Percentiles rank a stretch among this genome's conserved stretches.
Conservation (phyloP, 495 filamentous ascomycete species). For the Friedmanniomyces simplex region DNA sequence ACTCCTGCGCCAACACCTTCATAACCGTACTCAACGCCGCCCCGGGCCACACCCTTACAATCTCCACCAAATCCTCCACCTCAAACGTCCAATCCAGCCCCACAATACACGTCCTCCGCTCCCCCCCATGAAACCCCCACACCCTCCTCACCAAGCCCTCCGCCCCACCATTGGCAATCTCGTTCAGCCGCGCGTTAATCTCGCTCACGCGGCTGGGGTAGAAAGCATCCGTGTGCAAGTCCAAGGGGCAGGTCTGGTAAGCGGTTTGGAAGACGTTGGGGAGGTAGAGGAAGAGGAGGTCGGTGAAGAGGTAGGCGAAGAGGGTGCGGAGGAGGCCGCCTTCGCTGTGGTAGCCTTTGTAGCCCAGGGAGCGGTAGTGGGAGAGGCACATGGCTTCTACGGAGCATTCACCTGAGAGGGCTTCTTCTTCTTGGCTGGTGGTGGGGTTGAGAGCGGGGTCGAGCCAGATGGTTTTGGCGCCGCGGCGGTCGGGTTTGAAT, state of each 20-base stretch:
- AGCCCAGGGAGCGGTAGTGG: conserved; percentile 70
- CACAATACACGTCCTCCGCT: conserved; percentile 68
- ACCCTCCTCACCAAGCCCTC: conserved; percentile 55
- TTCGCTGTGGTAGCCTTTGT: conserved; percentile 91
- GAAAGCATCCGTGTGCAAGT: conserved; percentile 89
- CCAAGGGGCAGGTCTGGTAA: conserved; percentile 87
- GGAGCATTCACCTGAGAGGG: conserved; percentile 57
- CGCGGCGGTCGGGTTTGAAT: conserved; percentile 29
- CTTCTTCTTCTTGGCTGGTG: conserved; percentile 33
- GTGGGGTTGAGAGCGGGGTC: conserved; percentile 35
- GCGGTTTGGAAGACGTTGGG: conserved; percentile 95
- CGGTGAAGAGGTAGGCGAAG: conserved; percentile 86
- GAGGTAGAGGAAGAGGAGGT: conserved; percentile 85
- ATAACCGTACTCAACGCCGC: conserved; percentile 71
- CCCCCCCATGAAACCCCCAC: conserved; percentile 49
- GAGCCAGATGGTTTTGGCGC: conserved; percentile 78
- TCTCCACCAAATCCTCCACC: conserved; percentile 67
- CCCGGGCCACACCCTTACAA: conserved; percentile 70
- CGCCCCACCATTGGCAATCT: conserved; percentile 52
- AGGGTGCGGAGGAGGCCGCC: conserved; percentile 82
- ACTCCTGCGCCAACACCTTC: conserved; percentile 91
- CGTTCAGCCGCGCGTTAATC: conserved; percentile 78
- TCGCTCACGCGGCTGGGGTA: conserved; percentile 73
- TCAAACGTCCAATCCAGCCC: conserved; percentile 87
- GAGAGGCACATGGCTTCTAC: conserved; percentile 92